phyloP scores from a whole-genome alignment of 352 stramenopile genomes.

The Halophytophthora batemanensis region DNA sequence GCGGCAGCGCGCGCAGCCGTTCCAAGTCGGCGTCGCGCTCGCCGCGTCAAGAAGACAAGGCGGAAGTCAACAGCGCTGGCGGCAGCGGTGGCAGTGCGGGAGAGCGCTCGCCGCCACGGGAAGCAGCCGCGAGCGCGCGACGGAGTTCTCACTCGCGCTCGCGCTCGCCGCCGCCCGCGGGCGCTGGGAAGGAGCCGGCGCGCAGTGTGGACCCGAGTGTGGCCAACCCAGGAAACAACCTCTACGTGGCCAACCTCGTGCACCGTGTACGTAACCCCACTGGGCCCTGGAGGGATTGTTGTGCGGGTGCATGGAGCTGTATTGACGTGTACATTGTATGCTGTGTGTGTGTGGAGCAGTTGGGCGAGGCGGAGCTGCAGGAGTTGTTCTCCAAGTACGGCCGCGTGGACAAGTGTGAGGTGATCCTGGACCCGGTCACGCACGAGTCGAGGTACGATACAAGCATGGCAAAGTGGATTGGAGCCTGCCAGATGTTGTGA shows the following conservation, averaged over 20 bases:
- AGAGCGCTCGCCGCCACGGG: slow-evolving; percentile 1
- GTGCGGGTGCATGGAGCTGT: background rate
- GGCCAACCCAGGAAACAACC: slow-evolving; percentile 72
- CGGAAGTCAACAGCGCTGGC: slow-evolving; percentile 15
- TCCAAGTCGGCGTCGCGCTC: slow-evolving; percentile 23
- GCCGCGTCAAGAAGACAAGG: slow-evolving; percentile 5
- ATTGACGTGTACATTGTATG: background rate
- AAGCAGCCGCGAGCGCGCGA: slow-evolving; percentile 2
- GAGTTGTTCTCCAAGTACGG: slow-evolving; percentile 77
- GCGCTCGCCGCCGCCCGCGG: slow-evolving; percentile 31
- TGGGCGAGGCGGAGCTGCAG: slow-evolving; percentile 52
- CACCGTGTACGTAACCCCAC: slow-evolving; percentile 37
- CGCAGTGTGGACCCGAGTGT: slow-evolving; percentile 10
- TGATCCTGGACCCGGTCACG: slow-evolving; percentile 79
- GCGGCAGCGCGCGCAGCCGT: slow-evolving; percentile 17
- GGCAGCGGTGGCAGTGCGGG: slow-evolving; percentile 1
- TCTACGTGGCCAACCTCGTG: slow-evolving; percentile 76
- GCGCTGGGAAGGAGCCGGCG: slow-evolving; percentile 9
- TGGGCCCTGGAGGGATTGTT: background rate
- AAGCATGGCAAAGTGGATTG: background rate
- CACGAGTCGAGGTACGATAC: slow-evolving; percentile 57
- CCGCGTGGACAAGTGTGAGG: slow-evolving; percentile 68
- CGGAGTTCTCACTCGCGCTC: slow-evolving; percentile 30
- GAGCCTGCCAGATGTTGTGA: background rate
- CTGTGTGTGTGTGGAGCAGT: slow-evolving; percentile 11